Evolutionary conservation across 306 rosid species (phyloP), one percentile per base, ranked within the genome.

Genomic region (Cotoneaster glaucophyllus): DNA sequence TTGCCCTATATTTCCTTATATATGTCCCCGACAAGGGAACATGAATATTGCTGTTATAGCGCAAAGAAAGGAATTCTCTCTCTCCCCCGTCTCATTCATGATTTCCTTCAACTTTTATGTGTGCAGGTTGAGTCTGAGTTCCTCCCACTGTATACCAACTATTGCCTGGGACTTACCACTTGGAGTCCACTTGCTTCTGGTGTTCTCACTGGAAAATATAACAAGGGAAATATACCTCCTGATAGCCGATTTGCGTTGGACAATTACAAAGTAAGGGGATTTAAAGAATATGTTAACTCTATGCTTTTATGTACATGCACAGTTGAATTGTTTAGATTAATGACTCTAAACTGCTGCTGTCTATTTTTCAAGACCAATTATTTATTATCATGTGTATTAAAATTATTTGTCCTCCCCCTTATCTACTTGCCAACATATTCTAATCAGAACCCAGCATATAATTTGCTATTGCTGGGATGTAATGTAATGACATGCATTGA

Each of bases 111-210:
- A 44, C 64, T 43, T 7, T 28, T 61, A 3, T 66, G 41, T 74
- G 26, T 82, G 62, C 82, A 95, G 98, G 99, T 95, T 45, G 99
- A 95, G 81, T 61, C 84, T 4, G 99, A 95, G 89, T 95, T 41
- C 85, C 87, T 95, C 56, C 99, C 98, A 66, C 85, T 95, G 29
- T 92, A 95, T 79, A 82, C 44, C 80, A 89, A 67, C 82, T 86
- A 92, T 73, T 93, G 99, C 44, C 4, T 88, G 61, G 99, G 99
- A 64, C 88, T 92, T 69, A 90, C 99, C 32, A 95, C 99, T 3
- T 95, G 97, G 97, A 95, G 99, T 80, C 97, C 99, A 54, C 98
- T 95, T 69, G 89, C 93, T 28, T 95, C 99, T 44, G 99, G 99
- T 53, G 99, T 95, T 75, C 98, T 95, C 48, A 92, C 97, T 11